Evolutionary conservation across 345 rosid genomes (phyloP).

Genomic region (Moricandia arvensis): DNA sequence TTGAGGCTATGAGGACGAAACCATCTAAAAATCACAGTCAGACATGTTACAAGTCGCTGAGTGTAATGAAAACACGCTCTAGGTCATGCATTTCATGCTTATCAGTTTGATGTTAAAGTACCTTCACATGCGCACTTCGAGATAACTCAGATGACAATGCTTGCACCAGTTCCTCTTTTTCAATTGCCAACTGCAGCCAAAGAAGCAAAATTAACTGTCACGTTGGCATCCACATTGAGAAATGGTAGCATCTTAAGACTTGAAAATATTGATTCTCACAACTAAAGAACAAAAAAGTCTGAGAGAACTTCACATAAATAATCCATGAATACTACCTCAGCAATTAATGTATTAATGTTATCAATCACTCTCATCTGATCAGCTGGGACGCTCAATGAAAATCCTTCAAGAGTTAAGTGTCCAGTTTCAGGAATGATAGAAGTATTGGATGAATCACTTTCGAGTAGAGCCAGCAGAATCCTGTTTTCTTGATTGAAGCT

Average conservation of each 20-base stretch:
- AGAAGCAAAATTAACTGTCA: not conserved
- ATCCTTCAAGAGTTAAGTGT: conserved; percentile 47
- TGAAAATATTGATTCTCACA: not conserved
- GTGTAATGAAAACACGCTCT: not conserved
- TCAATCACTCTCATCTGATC: conserved; percentile 78
- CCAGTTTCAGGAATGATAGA: conserved; percentile 45
- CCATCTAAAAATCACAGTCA: not conserved
- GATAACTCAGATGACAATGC: conserved; percentile 72
- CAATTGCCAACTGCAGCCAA: conserved; percentile 69
- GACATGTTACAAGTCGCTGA: not conserved
- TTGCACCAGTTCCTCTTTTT: conserved; percentile 81
- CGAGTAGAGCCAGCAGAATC: conserved; percentile 35
- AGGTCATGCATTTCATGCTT: not conserved
- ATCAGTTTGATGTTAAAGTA: conserved; percentile 31
- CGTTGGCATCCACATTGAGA: conserved; percentile 13
- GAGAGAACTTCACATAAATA: not conserved
- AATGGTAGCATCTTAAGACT: not conserved
- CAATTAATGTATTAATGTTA: conserved; percentile 63
- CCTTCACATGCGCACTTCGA: conserved; percentile 75
- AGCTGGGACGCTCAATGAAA: conserved; percentile 62
- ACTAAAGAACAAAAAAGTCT: not conserved
- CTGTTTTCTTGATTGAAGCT: conserved; percentile 44
- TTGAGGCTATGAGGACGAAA: not conserved
- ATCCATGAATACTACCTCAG: conserved; percentile 57
- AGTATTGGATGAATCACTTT: conserved; percentile 44